Evolutionary conservation across 208 protist genomes (phyloP).

Genomic region (Lotmaria passim): DNA sequence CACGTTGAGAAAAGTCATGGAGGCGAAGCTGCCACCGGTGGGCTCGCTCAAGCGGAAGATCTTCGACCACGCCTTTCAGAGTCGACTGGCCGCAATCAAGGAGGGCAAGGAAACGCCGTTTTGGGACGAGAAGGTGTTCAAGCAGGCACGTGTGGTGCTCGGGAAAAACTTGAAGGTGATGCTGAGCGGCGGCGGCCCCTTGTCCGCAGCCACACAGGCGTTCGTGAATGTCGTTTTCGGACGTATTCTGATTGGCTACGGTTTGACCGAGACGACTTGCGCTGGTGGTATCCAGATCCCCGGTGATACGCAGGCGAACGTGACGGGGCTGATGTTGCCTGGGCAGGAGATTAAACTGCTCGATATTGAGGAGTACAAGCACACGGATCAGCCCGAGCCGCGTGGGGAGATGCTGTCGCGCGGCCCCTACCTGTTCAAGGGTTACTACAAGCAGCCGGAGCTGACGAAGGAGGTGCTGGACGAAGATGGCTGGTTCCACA

Average conservation of each 20-base stretch:
- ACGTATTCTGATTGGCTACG: constrained; percentile 76
- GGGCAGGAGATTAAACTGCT: constrained; percentile 91
- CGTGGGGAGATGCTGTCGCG: constrained; percentile 86
- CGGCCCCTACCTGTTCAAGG: constrained; percentile 84
- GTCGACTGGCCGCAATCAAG: constrained; percentile 64
- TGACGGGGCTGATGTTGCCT: constrained; percentile 70
- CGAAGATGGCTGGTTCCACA: constrained; percentile 91
- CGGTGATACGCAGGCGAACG: constrained; percentile 58
- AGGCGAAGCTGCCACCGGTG: constrained; percentile 72
- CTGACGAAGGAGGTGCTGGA: constrained; percentile 88
- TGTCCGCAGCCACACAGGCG: constrained; percentile 74
- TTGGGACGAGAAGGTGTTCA: constrained; percentile 88
- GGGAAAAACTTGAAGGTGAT: constrained; percentile 71
- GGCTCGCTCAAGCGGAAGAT: constrained; percentile 72
- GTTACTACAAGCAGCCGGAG: constrained; percentile 92
- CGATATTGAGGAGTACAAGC: constrained; percentile 88
- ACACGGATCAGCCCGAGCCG: constrained; percentile 75
- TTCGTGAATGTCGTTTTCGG: constrained; percentile 89
- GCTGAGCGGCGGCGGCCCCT: constrained; percentile 84
- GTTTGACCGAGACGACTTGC: constrained; percentile 89
- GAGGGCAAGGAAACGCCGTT: constrained; percentile 84
- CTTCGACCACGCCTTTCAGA: constrained; percentile 76
- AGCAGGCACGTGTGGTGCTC: constrained; percentile 45
- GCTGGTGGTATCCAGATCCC: constrained; percentile 67
- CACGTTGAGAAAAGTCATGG: constrained; percentile 75